phyloP scores from a whole-genome alignment of 1,139 yeast genomes.

The Pichia sp. region DNA sequence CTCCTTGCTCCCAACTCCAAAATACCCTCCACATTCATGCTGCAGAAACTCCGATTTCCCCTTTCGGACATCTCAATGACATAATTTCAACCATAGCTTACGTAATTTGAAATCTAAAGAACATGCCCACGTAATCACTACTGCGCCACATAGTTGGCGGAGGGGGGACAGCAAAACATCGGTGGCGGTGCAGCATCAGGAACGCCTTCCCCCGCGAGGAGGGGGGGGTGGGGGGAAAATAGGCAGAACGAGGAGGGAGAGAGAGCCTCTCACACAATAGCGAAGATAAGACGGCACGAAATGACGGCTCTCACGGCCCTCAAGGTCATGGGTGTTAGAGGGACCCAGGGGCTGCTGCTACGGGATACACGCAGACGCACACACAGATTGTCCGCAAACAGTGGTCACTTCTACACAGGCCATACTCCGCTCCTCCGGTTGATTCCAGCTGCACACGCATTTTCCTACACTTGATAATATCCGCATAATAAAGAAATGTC shows the following conservation, averaged over 20 bases:
- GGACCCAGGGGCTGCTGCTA: too few relatives aligned
- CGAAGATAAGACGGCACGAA: neutral
- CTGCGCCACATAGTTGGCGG: neutral
- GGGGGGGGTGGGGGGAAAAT: neutral
- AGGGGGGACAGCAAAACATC: neutral
- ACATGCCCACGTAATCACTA: neutral
- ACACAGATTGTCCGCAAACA: neutral
- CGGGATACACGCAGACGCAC: neutral
- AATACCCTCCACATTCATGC: neutral
- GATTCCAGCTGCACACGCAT: neutral
- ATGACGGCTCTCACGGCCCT: neutral
- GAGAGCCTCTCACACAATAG: neutral
- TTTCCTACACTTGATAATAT: neutral
- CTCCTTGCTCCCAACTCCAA: neutral
- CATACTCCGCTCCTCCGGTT: neutral
- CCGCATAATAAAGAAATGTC: conserved; percentile 9
- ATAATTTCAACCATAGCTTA: neutral
- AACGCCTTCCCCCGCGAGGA: neutral
- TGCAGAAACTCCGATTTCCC: neutral
- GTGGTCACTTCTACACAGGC: neutral
- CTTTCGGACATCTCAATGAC: conserved; percentile 9
- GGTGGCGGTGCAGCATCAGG: too few relatives aligned
- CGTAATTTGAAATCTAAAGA: neutral
- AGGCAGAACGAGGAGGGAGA: neutral
- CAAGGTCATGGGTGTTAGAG: neutral